Conservation (phyloP, 495 filamentous ascomycete genomes). For the Apodospora peruviana region DNA sequence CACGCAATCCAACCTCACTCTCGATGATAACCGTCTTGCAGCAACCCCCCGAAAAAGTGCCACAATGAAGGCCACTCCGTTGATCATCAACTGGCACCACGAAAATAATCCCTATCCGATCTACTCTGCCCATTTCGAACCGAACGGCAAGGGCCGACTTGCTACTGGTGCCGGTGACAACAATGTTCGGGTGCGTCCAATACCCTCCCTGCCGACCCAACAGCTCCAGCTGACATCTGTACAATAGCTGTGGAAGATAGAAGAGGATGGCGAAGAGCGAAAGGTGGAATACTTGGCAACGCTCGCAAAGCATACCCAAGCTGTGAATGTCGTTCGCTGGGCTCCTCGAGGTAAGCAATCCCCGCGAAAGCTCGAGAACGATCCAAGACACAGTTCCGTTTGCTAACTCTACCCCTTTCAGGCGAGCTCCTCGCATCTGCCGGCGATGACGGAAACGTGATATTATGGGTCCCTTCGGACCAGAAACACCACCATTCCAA, state of each 20-base stretch:
- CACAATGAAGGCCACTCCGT: slow-evolving; percentile 83
- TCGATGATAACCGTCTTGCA: slow-evolving; percentile 9
- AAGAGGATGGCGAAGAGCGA: slow-evolving; percentile 77
- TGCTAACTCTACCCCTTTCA: slow-evolving; percentile 33
- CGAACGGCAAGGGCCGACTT: slow-evolving; percentile 84
- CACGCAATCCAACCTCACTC: too few species aligned
- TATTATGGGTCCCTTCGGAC: slow-evolving; percentile 91
- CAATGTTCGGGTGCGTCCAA: slow-evolving; percentile 78
- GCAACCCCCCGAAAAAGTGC: slow-evolving; percentile 10
- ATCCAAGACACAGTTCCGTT: background rate
- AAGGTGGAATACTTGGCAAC: slow-evolving; percentile 89
- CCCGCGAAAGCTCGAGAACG: background rate
- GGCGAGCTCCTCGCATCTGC: slow-evolving; percentile 91
- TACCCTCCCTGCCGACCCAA: background rate
- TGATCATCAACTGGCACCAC: slow-evolving; percentile 96
- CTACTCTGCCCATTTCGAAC: slow-evolving; percentile 94
- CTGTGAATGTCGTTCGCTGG: slow-evolving; percentile 97
- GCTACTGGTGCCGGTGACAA: slow-evolving; percentile 96
- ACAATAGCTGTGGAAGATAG: slow-evolving; percentile 79
- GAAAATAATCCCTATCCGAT: slow-evolving; percentile 83
- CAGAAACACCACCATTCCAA: slow-evolving; percentile 37
- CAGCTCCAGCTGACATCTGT: slow-evolving; percentile 3
- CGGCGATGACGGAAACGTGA: slow-evolving; percentile 93
- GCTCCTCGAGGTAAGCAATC: slow-evolving; percentile 69
- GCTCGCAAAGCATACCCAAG: slow-evolving; percentile 87